A percentile compares a stretch with the other conserved stretches of the same genome.
phyloP scores from a whole-genome alignment of 2,329 filamentous ascomycete genomes.

The Anthostomella pinea region DNA sequence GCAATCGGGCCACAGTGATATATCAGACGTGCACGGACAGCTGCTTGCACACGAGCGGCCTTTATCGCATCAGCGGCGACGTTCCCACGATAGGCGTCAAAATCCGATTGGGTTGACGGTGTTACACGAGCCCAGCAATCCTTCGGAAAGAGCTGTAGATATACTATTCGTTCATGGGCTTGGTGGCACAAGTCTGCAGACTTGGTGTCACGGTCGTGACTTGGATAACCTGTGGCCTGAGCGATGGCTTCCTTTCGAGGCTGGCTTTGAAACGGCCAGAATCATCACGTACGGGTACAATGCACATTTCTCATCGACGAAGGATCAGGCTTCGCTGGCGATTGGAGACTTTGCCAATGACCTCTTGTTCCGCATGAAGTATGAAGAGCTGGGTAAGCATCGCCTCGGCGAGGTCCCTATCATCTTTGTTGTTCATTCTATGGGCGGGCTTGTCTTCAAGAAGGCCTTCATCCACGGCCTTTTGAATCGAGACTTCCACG shows the following conservation, averaged over 20 bases:
- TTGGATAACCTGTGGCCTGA: conserved; percentile 19
- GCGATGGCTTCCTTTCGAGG: conserved; percentile 18
- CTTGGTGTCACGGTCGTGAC: conserved; percentile 21
- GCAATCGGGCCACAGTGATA: too few relatives aligned
- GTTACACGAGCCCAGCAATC: conserved; percentile 9
- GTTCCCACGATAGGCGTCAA: neutral
- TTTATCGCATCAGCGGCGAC: too few relatives aligned
- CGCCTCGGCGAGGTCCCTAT: conserved; percentile 23
- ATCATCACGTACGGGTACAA: conserved; percentile 36
- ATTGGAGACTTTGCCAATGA: conserved; percentile 33
- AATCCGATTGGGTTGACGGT: conserved; percentile 14
- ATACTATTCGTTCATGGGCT: conserved; percentile 29
- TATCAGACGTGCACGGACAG: too few relatives aligned
- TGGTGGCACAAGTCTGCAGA: conserved; percentile 18
- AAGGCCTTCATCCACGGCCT: conserved; percentile 23
- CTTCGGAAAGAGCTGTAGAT: conserved; percentile 15
- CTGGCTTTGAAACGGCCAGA: conserved; percentile 18
- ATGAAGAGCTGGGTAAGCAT: conserved; percentile 16
- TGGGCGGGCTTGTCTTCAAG: conserved; percentile 31
- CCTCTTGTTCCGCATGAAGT: conserved; percentile 28
- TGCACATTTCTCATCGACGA: conserved; percentile 22
- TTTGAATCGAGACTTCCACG: conserved; percentile 21
- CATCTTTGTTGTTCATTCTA: conserved; percentile 28
- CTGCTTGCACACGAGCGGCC: too few relatives aligned
- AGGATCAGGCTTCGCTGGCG: conserved; percentile 16